Percentiles rank a stretch among this genome's conserved stretches.
Evolutionary conservation across 169 alveolate species (phyloP).

Genomic region (Cryptosporidium sp.): DNA sequence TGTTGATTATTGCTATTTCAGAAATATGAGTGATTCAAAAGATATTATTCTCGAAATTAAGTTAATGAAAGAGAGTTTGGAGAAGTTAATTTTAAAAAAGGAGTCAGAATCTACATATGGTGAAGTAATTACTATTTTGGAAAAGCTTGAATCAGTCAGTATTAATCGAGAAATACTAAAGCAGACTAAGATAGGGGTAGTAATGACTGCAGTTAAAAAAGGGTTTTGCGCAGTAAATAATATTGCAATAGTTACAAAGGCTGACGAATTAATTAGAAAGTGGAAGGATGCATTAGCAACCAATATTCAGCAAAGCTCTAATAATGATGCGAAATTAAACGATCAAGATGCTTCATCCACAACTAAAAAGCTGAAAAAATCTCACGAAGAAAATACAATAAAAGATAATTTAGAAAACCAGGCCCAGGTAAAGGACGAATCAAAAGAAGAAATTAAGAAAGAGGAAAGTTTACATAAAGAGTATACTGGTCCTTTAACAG

Average conservation of each 20-base stretch:
- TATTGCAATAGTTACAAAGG: conserved; percentile 31
- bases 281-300: conserved; percentile 49
- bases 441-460: conserved; percentile 14
- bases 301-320: neutral
- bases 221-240: conserved; percentile 25
- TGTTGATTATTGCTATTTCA: neutral
- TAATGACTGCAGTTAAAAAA: conserved; percentile 82
- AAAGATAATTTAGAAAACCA: conserved; percentile 31
- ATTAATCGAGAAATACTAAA: conserved; percentile 83
- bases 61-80: conserved; percentile 29
- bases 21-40: conserved; percentile 27
- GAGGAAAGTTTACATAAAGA: conserved; percentile 61
- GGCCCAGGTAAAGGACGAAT: neutral
- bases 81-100: conserved; percentile 3
- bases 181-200: conserved; percentile 84
- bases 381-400: conserved; percentile 65
- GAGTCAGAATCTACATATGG: conserved; percentile 34
- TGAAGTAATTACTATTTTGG: conserved; percentile 72
- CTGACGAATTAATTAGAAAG: conserved; percentile 63
- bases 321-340: conserved; percentile 79
- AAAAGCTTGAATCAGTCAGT: conserved; percentile 77
- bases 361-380: conserved; percentile 34
- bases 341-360: conserved; percentile 71
- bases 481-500: conserved; percentile 74
- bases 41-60: neutral